A percentile compares a stretch with the other conserved stretches of the same genome.
Evolutionary conservation across 2,329 filamentous ascomycete genomes (phyloP).

Genomic region (Aureobasidium mangrovei): DNA sequence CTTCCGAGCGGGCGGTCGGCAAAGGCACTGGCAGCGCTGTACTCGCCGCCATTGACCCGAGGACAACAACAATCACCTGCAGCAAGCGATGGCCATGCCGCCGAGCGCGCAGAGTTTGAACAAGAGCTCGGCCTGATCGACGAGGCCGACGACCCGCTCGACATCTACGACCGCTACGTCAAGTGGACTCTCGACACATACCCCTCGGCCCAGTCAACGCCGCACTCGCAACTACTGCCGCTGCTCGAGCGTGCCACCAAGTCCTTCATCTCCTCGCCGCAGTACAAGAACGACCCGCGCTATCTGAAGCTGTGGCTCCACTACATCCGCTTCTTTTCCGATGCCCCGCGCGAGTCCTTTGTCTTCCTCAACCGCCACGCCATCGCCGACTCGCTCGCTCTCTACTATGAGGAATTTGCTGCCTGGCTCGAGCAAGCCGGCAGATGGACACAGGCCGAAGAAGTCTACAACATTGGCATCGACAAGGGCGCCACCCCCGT

Average conservation of each 20-base stretch:
- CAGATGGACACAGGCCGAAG: conserved; percentile 83
- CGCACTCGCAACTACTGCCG: conserved; percentile 79
- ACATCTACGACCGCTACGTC: conserved; percentile 92
- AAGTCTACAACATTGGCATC: conserved; percentile 84
- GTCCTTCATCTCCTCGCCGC: conserved; percentile 69
- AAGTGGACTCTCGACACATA: conserved; percentile 96
- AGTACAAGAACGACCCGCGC: conserved; percentile 91
- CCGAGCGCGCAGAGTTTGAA: conserved; percentile 75
- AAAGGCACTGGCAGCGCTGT: conserved; percentile 74
- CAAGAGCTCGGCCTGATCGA: conserved; percentile 66
- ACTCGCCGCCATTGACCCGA: conserved; percentile 46
- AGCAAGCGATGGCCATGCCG: conserved; percentile 68
- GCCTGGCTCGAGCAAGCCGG: conserved; percentile 80
- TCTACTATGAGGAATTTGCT: conserved; percentile 97
- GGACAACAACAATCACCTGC: conserved; percentile 15
- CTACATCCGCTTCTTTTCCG: conserved; percentile 88
- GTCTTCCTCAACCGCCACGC: conserved; percentile 81
- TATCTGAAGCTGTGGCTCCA: conserved; percentile 91
- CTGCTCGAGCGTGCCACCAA: conserved; percentile 91
- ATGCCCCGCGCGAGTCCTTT: conserved; percentile 86
- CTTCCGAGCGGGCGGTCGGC: conserved; percentile 83
- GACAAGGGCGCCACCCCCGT: conserved; percentile 78
- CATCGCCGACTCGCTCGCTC: conserved; percentile 76
- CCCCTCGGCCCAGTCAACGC: conserved; percentile 83
- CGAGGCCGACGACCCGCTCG: conserved; percentile 90